Percentiles rank a stretch among this genome's conserved stretches.
Conservation (phyloP, 2,329 filamentous ascomycete species). For the Diaporthe citrichinensis region DNA sequence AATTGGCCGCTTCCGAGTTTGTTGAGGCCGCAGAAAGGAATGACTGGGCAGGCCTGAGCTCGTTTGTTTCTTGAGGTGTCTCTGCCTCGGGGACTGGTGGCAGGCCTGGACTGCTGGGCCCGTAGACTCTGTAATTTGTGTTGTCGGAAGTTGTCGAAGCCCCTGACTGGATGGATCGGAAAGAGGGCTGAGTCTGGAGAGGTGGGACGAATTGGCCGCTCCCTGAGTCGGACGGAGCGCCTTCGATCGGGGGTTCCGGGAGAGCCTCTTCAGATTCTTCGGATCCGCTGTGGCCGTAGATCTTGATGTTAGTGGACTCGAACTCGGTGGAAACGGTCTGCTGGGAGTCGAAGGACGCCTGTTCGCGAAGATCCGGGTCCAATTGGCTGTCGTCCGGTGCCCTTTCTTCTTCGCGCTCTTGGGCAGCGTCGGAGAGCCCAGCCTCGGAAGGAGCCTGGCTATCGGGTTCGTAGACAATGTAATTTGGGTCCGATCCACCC, state of each 20-base stretch:
- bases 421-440: constrained; percentile 2
- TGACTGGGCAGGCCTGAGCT: constrained; percentile 46
- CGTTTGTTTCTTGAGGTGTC: constrained; percentile 28
- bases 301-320: constrained; percentile 68
- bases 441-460: constrained; percentile 30
- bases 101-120: constrained; percentile 54
- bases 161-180: constrained; percentile 38
- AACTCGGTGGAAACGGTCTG: constrained; percentile 61
- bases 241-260: constrained; percentile 1
- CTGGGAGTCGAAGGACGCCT: constrained; percentile 57
- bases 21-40: constrained; percentile 55
- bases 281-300: constrained; percentile 60
- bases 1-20: constrained; percentile 61
- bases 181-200: constrained; percentile 37
- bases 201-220: constrained; percentile 33
- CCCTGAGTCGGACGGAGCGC: constrained; percentile 26
- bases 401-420: background rate
- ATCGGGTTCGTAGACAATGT: constrained; percentile 61
- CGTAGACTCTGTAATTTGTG: constrained; percentile 64
- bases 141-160: constrained; percentile 61
- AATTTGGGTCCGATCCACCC: constrained; percentile 62
- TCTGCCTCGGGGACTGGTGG: constrained; percentile 38
- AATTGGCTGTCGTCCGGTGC: constrained; percentile 25
- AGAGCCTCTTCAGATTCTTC: constrained; percentile 38
- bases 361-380: constrained; percentile 45